A percentile compares a stretch with the other conserved stretches of the same genome.
These are phyloP conservation scores for Epichloe scottii DNA, from an alignment of 2,329 filamentous ascomycete genomes.

Conservation along the genomic window DNA sequence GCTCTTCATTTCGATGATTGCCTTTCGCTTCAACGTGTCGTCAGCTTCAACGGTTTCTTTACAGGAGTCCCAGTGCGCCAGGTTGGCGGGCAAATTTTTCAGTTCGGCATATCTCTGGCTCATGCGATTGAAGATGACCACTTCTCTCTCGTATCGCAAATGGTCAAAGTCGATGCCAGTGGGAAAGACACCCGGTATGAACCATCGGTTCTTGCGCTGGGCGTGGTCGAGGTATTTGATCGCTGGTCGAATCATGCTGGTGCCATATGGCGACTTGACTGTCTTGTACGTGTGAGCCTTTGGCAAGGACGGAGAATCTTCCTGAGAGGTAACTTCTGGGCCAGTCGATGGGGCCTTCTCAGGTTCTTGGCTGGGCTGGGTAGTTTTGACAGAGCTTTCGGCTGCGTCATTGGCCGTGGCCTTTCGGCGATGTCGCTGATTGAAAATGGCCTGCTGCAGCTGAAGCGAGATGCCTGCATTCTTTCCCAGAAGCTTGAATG, in stretches of 20 bases:
- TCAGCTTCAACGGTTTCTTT: constrained; percentile 57
- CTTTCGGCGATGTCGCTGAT: constrained; percentile 53
- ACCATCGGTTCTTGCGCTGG: constrained; percentile 60
- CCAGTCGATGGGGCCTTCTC: constrained; percentile 25
- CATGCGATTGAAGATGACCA: constrained; percentile 82
- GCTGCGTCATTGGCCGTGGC: constrained; percentile 38
- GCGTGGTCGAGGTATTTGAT: constrained; percentile 76
- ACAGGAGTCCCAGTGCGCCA: constrained; percentile 75
- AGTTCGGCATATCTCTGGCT: constrained; percentile 73
- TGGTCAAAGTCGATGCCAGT: constrained; percentile 80
- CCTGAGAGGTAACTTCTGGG: constrained; percentile 21
- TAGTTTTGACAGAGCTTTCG: constrained; percentile 22
- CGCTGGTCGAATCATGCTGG: constrained; percentile 35
- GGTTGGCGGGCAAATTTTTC: constrained; percentile 70
- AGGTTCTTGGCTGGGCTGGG: constrained; percentile 19
- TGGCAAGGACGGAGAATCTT: constrained; percentile 18
- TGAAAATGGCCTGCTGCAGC: constrained; percentile 74
- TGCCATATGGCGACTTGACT: constrained; percentile 60
- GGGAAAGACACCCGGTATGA: constrained; percentile 81
- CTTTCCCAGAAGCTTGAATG: constrained; percentile 82
- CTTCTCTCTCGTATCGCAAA: constrained; percentile 74
- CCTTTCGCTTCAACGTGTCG: constrained; percentile 74
- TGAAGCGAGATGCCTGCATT: constrained; percentile 68
- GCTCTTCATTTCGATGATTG: constrained; percentile 91
- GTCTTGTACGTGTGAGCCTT: constrained; percentile 52